A percentile compares a stretch with the other conserved stretches of the same genome.
These are phyloP conservation scores for Serendipita vermifera DNA, from an alignment of 768 basidiomycete species.

Conservation along the genomic window DNA sequence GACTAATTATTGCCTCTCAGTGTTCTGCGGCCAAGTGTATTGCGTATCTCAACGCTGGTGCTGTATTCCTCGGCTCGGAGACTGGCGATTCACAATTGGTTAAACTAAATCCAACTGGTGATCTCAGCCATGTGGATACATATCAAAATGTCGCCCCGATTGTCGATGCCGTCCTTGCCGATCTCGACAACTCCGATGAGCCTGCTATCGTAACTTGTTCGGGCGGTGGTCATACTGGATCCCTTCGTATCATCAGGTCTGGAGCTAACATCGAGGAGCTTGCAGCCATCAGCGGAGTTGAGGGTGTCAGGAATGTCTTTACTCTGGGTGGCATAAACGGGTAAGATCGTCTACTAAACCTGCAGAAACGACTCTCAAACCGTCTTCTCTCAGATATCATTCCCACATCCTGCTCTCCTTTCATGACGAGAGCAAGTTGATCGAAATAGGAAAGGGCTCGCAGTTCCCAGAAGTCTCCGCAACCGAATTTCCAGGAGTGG, in stretches of 20 bases:
- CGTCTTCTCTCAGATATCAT: slow-evolving; percentile 13
- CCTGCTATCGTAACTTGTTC: slow-evolving; percentile 78
- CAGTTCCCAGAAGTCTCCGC: slow-evolving; percentile 28
- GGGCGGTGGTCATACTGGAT: slow-evolving; percentile 64
- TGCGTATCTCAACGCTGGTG: slow-evolving; percentile 56
- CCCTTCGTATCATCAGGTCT: slow-evolving; percentile 61
- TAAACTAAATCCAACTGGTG: slow-evolving; percentile 33
- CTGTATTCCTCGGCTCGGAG: slow-evolving; percentile 70
- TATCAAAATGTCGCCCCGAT: slow-evolving; percentile 77
- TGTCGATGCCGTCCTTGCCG: slow-evolving; percentile 62
- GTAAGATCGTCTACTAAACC: slow-evolving; percentile 32
- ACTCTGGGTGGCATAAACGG: slow-evolving; percentile 8
- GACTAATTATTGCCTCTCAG: too few species aligned
- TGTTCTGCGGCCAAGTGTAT: slow-evolving; percentile 58
- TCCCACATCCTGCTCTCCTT: slow-evolving; percentile 49
- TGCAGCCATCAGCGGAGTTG: slow-evolving; percentile 44
- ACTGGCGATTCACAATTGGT: slow-evolving; percentile 69
- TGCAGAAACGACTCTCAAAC: slow-evolving; percentile 8
- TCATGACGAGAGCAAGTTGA: slow-evolving; percentile 38
- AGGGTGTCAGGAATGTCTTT: slow-evolving; percentile 37
- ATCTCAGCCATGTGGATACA: slow-evolving; percentile 37
- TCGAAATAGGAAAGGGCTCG: slow-evolving; percentile 34
- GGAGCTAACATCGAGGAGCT: slow-evolving; percentile 68
- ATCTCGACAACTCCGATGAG: slow-evolving; percentile 62
- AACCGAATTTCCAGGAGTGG: slow-evolving; percentile 31